These are phyloP conservation scores for Ceratocystis huliohia DNA, from an alignment of 2,329 filamentous ascomycete species.

Conservation along the genomic window DNA sequence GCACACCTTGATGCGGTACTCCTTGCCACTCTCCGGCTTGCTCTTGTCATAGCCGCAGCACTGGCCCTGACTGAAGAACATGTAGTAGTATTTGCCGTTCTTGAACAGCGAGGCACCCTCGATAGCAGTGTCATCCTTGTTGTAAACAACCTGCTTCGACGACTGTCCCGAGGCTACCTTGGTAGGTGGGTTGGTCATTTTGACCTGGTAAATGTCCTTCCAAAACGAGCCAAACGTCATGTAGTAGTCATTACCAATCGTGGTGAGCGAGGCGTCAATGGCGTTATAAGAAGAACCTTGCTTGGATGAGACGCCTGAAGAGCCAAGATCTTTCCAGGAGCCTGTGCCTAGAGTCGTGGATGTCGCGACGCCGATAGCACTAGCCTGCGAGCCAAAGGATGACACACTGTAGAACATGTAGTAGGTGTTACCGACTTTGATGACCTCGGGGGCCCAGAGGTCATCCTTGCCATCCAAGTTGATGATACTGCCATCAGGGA, in stretches of 20 bases:
- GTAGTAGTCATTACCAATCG: slow-evolving; percentile 31
- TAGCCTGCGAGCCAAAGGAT: slow-evolving; percentile 47
- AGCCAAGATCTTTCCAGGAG: slow-evolving; percentile 47
- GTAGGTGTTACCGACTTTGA: slow-evolving; percentile 43
- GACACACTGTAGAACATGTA: slow-evolving; percentile 57
- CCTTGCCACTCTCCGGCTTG: slow-evolving; percentile 41
- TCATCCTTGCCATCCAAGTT: slow-evolving; percentile 31
- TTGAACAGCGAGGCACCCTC: slow-evolving; percentile 47
- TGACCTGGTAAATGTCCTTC: slow-evolving; percentile 48
- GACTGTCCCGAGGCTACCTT: slow-evolving; percentile 22
- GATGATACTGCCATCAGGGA: slow-evolving; percentile 31
- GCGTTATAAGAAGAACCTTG: slow-evolving; percentile 40
- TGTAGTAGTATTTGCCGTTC: slow-evolving; percentile 46
- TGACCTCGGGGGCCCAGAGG: slow-evolving; percentile 29
- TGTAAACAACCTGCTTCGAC: slow-evolving; percentile 39
- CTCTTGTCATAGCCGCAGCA: slow-evolving; percentile 48
- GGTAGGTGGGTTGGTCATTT: slow-evolving; percentile 32
- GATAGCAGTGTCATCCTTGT: slow-evolving; percentile 39
- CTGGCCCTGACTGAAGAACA: slow-evolving; percentile 48
- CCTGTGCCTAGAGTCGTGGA: slow-evolving; percentile 38
- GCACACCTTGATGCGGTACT: slow-evolving; percentile 56
- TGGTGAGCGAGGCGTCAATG: slow-evolving; percentile 46
- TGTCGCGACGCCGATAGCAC: slow-evolving; percentile 45
- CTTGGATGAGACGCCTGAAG: slow-evolving; percentile 38
- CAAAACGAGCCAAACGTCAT: slow-evolving; percentile 59